Percentiles rank a stretch among this genome's conserved stretches.
These are phyloP conservation scores for Raffaelea arxii DNA, from an alignment of 2,329 filamentous ascomycete genomes.

Conservation along the genomic window DNA sequence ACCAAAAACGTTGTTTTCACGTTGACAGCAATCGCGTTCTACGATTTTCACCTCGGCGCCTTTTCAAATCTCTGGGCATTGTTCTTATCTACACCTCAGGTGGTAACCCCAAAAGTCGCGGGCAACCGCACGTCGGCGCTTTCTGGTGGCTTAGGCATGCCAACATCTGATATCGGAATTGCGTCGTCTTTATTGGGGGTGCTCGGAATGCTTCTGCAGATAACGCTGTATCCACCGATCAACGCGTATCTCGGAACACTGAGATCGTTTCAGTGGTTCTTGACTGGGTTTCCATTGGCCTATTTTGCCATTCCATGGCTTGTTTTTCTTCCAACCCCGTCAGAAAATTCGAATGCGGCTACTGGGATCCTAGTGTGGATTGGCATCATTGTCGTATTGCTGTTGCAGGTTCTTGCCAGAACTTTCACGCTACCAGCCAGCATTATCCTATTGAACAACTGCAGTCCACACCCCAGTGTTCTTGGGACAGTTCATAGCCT, in stretches of 20 bases:
- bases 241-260: conserved; percentile 57
- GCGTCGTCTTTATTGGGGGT: conserved; percentile 61
- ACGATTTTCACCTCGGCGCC: conserved; percentile 47
- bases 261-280: conserved; percentile 53
- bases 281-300: conserved; percentile 56
- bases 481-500: conserved; percentile 38
- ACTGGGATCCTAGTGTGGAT: conserved; percentile 47
- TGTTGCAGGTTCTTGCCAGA: conserved; percentile 64
- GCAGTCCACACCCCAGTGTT: conserved; percentile 45
- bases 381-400: conserved; percentile 35
- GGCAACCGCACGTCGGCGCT: conserved; percentile 19
- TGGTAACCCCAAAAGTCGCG: conserved; percentile 8
- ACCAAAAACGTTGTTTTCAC: conserved; percentile 39
- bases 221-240: conserved; percentile 57
- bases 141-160: conserved; percentile 57
- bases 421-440: conserved; percentile 55
- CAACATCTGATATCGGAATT: conserved; percentile 55
- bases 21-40: conserved; percentile 60
- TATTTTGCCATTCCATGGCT: conserved; percentile 61
- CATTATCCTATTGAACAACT: conserved; percentile 50
- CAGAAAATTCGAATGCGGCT: conserved; percentile 30
- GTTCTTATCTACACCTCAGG: conserved; percentile 59
- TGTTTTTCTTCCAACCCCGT: conserved; percentile 46
- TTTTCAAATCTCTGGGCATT: conserved; percentile 62
- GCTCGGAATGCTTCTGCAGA: conserved; percentile 58